A percentile compares a stretch with the other conserved stretches of the same genome.
Conservation (phyloP, 2,329 filamentous ascomycete genomes). For the Penicillium sp. region DNA sequence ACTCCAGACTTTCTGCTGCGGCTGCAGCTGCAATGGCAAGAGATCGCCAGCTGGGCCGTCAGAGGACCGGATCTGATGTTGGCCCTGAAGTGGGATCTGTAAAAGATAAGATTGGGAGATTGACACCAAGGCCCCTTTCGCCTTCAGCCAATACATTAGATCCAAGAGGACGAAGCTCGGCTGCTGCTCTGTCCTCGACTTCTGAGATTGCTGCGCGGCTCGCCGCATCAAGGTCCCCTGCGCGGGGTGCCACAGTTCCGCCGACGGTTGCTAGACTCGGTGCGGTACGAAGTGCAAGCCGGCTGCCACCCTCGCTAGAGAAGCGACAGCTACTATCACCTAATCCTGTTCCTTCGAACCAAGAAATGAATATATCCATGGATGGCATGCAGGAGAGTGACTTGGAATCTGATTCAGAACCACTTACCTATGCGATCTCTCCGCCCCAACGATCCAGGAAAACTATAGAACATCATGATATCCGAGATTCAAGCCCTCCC, state of each 20-base stretch:
- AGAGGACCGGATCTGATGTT: conserved; percentile 23
- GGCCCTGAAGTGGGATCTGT: conserved; percentile 38
- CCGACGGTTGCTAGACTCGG: conserved; percentile 15
- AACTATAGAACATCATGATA: conserved; percentile 8
- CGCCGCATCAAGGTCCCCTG: conserved; percentile 33
- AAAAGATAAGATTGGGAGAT: conserved; percentile 40
- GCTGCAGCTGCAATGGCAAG: conserved; percentile 23
- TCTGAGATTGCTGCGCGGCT: conserved; percentile 39
- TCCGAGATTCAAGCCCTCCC: conserved; percentile 12
- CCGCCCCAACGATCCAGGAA: conserved; percentile 13
- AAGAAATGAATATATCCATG: background rate
- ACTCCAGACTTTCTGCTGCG: conserved; percentile 16
- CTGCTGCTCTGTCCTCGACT: conserved; percentile 19
- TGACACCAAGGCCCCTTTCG: conserved; percentile 26
- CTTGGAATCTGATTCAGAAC: conserved; percentile 7
- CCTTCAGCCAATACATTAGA: conserved; percentile 7
- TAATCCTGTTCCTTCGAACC: conserved; percentile 23
- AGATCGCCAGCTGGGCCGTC: conserved; percentile 15
- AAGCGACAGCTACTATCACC: conserved; percentile 26
- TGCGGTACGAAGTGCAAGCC: conserved; percentile 21
- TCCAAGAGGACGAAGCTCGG: conserved; percentile 13
- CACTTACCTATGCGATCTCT: conserved; percentile 4
- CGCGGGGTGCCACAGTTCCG: conserved; percentile 17
- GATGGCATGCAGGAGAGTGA: conserved; percentile 16
- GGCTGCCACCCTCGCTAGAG: conserved; percentile 14